phyloP scores from a whole-genome alignment of 2,329 filamentous ascomycete species.

The Penicillium sp. region DNA sequence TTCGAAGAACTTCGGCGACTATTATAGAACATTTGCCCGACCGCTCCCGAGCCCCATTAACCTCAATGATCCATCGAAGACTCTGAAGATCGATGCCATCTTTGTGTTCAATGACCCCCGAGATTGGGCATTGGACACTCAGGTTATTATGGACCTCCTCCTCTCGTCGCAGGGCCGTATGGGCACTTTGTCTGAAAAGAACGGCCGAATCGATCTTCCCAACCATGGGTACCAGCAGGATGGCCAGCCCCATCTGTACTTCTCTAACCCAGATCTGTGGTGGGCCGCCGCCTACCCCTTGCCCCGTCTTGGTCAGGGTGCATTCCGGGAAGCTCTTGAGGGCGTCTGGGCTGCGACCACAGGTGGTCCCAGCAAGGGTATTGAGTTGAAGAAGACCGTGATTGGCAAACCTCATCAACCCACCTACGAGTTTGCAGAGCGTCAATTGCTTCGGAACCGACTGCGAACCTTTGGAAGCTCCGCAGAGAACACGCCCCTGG shows the following conservation, averaged over 20 bases:
- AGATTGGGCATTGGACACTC: slow-evolving; percentile 89
- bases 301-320: slow-evolving; percentile 85
- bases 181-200: slow-evolving; percentile 73
- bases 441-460: slow-evolving; percentile 63
- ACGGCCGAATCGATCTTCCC: slow-evolving; percentile 61
- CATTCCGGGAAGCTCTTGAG: slow-evolving; percentile 76
- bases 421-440: slow-evolving; percentile 84
- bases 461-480: slow-evolving; percentile 43
- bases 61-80: slow-evolving; percentile 43
- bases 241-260: slow-evolving; percentile 76
- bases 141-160: slow-evolving; percentile 79
- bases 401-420: slow-evolving; percentile 78
- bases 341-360: slow-evolving; percentile 77
- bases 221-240: slow-evolving; percentile 81
- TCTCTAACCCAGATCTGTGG: slow-evolving; percentile 84
- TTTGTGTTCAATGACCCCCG: slow-evolving; percentile 95
- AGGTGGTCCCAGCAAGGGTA: slow-evolving; percentile 51
- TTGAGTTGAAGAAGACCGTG: slow-evolving; percentile 59
- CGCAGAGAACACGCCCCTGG: slow-evolving; percentile 49
- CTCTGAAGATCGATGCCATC: slow-evolving; percentile 79
- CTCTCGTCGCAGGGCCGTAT: slow-evolving; percentile 74
- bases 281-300: slow-evolving; percentile 85
- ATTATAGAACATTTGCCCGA: slow-evolving; percentile 54
- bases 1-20: slow-evolving; percentile 60
- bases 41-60: slow-evolving; percentile 36